Conservation (phyloP, 2,329 filamentous ascomycete genomes). For the Kalmusia sp. region DNA sequence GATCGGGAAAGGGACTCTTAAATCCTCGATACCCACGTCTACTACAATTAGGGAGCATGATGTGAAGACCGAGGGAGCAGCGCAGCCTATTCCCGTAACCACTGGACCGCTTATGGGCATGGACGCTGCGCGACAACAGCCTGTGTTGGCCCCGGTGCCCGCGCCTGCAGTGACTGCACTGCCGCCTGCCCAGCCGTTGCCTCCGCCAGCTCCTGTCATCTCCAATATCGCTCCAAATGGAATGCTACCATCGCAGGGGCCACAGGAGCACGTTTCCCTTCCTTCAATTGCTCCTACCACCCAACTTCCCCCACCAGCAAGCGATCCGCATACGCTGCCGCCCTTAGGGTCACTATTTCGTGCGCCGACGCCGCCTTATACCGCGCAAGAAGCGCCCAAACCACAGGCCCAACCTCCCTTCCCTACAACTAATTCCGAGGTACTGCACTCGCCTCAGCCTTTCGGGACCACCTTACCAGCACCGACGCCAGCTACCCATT, state of each 20-base stretch:
- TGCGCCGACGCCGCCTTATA: slow-evolving; percentile 32
- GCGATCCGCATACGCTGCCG: slow-evolving; percentile 11
- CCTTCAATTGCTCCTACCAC: not conserved
- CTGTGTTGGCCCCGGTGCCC: not conserved
- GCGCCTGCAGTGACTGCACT: not conserved
- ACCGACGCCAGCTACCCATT: slow-evolving; percentile 20
- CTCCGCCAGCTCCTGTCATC: not conserved
- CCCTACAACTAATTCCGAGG: not conserved
- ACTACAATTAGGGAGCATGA: not conserved
- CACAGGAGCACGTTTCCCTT: not conserved
- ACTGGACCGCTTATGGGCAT: slow-evolving; percentile 1
- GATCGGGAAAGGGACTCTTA: slow-evolving; percentile 30
- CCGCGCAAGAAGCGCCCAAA: slow-evolving; percentile 23
- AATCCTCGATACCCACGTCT: slow-evolving; percentile 6
- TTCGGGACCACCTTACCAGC: slow-evolving; percentile 5
- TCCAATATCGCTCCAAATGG: not conserved
- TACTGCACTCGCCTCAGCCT: not conserved
- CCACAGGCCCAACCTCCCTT: slow-evolving; percentile 7
- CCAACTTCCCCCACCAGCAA: slow-evolving; percentile 7
- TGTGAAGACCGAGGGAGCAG: not conserved
- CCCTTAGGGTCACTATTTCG: slow-evolving; percentile 24
- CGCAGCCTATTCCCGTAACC: not conserved
- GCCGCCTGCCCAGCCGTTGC: not conserved
- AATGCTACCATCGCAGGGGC: not conserved
- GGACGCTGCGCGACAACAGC: not conserved